phyloP scores from a whole-genome alignment of 192 early-diverging fungal species.

The Neocallimastix lanati region DNA sequence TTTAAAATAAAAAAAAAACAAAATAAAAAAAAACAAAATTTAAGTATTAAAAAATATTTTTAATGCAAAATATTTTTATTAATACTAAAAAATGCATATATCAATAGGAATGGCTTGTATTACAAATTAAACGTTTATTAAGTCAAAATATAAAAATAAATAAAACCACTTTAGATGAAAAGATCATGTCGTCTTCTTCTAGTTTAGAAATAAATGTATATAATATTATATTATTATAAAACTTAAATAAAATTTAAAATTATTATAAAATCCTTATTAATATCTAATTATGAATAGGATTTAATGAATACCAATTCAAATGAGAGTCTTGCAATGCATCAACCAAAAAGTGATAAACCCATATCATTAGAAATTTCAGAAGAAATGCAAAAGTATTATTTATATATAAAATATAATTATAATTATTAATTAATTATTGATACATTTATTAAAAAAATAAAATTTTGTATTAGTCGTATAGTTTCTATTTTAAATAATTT shows the following conservation, averaged over 20 bases:
- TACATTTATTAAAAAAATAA: too few relatives aligned
- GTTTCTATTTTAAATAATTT: conserved; percentile 36
- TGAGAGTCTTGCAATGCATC: neutral
- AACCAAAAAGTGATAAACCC: neutral
- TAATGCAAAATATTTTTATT: too few relatives aligned
- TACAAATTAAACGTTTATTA: neutral
- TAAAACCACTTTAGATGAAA: neutral
- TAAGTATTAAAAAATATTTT: too few relatives aligned
- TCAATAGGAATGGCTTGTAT: neutral
- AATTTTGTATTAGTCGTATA: conserved; percentile 17
- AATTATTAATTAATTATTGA: too few relatives aligned
- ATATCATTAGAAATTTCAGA: neutral
- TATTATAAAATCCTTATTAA: too few relatives aligned
- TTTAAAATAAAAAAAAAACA: too few relatives aligned
- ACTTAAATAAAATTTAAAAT: too few relatives aligned
- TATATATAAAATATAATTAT: too few relatives aligned
- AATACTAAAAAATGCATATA: too few relatives aligned
- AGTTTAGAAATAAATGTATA: neutral
- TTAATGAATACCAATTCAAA: neutral
- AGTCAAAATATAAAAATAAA: neutral
- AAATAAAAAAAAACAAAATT: too few relatives aligned
- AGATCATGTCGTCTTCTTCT: neutral
- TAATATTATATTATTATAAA: too few relatives aligned
- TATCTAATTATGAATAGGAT: neutral
- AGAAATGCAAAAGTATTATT: neutral